phyloP scores from a whole-genome alignment of 2,329 filamentous ascomycete genomes.

The Zymoseptoria pseudotritici region DNA sequence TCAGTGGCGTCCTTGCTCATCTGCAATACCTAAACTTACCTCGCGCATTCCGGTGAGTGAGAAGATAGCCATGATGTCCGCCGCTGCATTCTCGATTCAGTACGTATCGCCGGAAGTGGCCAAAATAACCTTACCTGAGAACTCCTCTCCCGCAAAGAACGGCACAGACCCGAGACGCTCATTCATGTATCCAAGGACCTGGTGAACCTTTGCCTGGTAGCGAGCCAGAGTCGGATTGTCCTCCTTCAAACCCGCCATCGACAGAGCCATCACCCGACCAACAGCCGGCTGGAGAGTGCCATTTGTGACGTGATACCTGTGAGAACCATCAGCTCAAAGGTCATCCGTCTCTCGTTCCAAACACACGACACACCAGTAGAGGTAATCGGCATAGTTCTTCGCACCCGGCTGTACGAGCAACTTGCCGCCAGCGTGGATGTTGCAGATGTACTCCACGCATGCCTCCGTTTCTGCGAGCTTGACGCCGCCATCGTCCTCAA shows the following conservation, averaged over 20 bases:
- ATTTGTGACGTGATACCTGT: conserved; percentile 33
- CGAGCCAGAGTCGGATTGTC: conserved; percentile 28
- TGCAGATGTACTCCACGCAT: conserved; percentile 54
- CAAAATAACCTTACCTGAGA: conserved; percentile 36
- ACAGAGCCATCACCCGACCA: conserved; percentile 26
- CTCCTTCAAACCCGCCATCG: conserved; percentile 18
- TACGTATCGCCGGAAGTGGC: neutral
- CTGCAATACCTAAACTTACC: conserved; percentile 33
- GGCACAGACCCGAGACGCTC: conserved; percentile 39
- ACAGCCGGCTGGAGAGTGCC: conserved; percentile 34
- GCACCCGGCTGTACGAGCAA: conserved; percentile 42
- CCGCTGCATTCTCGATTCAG: conserved; percentile 32
- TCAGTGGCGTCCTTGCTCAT: neutral
- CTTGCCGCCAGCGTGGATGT: conserved; percentile 45
- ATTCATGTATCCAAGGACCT: conserved; percentile 43
- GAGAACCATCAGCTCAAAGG: neutral
- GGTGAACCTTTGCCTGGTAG: conserved; percentile 30
- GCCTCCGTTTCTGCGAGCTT: conserved; percentile 54
- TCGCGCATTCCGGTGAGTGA: conserved; percentile 53
- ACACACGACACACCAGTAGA: conserved; percentile 47
- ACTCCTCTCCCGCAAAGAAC: conserved; percentile 54
- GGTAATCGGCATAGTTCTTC: conserved; percentile 50
- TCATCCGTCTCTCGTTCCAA: neutral
- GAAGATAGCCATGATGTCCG: conserved; percentile 59
- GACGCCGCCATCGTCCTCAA: conserved; percentile 45